A percentile compares a stretch with the other conserved stretches of the same genome.
Evolutionary conservation across 345 rosid species (phyloP).

Genomic region (Murraya paniculata): DNA sequence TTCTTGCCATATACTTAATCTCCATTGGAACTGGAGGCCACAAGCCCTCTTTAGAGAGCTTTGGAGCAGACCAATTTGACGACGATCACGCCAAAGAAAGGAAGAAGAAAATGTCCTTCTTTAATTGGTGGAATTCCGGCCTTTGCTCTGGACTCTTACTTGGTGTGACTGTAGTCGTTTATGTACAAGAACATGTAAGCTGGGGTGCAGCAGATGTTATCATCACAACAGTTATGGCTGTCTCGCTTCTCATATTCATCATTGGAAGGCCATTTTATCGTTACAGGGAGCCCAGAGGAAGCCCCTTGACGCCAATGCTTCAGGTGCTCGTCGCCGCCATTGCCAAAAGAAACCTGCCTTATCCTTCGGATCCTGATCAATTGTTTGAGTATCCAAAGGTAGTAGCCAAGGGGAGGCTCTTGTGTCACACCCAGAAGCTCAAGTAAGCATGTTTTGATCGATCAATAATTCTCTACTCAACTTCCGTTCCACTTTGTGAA

Average conservation of each 20-base stretch:
- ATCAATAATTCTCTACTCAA: background rate
- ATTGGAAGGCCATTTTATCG: conserved; percentile 73
- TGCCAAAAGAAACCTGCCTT: conserved; percentile 60
- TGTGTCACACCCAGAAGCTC: conserved; percentile 64
- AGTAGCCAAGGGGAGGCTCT: conserved; percentile 44
- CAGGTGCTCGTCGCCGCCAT: conserved; percentile 81
- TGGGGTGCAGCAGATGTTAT: conserved; percentile 83
- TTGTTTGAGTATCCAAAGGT: conserved; percentile 51
- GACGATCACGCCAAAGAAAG: conserved; percentile 71
- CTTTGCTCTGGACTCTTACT: conserved; percentile 70
- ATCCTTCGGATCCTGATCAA: conserved; percentile 49
- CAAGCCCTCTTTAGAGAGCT: conserved; percentile 90
- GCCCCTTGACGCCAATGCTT: conserved; percentile 80
- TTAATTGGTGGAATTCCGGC: conserved; percentile 92
- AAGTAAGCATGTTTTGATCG: conserved; percentile 44
- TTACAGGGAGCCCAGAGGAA: conserved; percentile 60
- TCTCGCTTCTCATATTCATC: conserved; percentile 57
- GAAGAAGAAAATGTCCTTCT: conserved; percentile 82
- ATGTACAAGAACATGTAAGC: conserved; percentile 70
- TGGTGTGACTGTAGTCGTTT: conserved; percentile 70
- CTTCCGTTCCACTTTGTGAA: background rate
- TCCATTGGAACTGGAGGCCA: conserved; percentile 95
- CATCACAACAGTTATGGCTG: conserved; percentile 61
- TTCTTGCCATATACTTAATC: conserved; percentile 75
- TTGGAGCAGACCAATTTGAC: conserved; percentile 96